Evolutionary conservation across 805 yeast species (phyloP), one percentile per base, ranked within the genome.

Genomic region (Lipomyces anomalus): DNA sequence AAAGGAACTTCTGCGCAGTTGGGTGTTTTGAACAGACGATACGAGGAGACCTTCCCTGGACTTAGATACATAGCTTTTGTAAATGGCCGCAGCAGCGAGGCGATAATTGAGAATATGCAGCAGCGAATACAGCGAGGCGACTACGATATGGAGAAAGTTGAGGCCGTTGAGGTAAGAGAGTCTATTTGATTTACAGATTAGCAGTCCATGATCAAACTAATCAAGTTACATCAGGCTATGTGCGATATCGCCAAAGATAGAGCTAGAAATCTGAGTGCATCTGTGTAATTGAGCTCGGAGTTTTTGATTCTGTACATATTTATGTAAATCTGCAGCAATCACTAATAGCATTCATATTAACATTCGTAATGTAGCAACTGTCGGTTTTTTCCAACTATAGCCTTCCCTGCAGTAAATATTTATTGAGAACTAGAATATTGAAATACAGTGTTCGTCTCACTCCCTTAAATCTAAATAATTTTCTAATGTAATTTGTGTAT

Each of bases 191-290:
- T 9, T 36, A 6, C 6, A 29, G 4, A 6, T 6, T 17, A 13
- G 18, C 34, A 5, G 11, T 22, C 26, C 24, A 16, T 16, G 22
- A 22, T 13, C 38, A 9, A 35, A 44, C 34, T 24, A 41, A 29
- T 9, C 20, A 9, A n/a, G 22, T 11, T 35, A n/a, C n/a, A n/a
- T n/a, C 32, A 62, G 58, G 95, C 95, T 21, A 86, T 88, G 95
- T 85, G 95, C 63, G 94, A 85, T 63, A 89, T 88, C 46, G 96
- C 96, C 0, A 56, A 73, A 22, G 95, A 87, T 65, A 70, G 97
- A 47, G 80, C 81, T 0, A 53, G 52, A n/a, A 82, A 80, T 57
- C 60, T 78, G 5, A 52, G 54, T 4, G 51, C 53, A n/a, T n/a
- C n/a, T n/a, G n/a, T n/a, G n/a, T n/a, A n/a, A n/a, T n/a, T n/a